Evolutionary conservation across 129 eudicot species (phyloP).

Genomic region (Tagetes erecta): DNA sequence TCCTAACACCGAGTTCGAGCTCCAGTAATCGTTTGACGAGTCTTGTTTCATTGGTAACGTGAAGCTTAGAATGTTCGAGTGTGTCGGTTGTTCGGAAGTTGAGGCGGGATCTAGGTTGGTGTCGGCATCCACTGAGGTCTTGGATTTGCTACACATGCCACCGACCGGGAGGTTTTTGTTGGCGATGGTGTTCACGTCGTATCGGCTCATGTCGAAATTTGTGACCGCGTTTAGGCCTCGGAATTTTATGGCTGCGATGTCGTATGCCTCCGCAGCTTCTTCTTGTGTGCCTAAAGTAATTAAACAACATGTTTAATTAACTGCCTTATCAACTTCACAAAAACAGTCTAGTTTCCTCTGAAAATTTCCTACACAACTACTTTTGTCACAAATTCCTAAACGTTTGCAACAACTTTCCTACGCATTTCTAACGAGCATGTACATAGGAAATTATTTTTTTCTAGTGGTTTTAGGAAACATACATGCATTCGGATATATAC

Average conservation of each 20-base stretch:
- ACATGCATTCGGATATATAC: too few relatives aligned
- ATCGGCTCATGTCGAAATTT: conserved; percentile 88
- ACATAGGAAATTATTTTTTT: too few relatives aligned
- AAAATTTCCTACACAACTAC: too few relatives aligned
- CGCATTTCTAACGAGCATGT: too few relatives aligned
- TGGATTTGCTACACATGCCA: conserved; percentile 53
- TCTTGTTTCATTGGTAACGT: conserved; percentile 58
- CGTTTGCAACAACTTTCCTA: too few relatives aligned
- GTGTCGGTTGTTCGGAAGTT: conserved; percentile 26
- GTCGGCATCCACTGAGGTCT: conserved; percentile 36
- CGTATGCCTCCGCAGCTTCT: conserved; percentile 95
- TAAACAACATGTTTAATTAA: background rate
- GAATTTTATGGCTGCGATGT: conserved; percentile 88
- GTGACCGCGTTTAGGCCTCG: conserved; percentile 87
- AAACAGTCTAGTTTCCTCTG: too few relatives aligned
- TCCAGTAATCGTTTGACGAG: conserved; percentile 44
- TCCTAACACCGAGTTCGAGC: conserved; percentile 27
- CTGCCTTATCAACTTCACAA: too few relatives aligned
- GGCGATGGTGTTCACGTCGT: conserved; percentile 74
- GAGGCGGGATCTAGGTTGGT: conserved; percentile 32
- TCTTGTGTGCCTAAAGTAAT: conserved; percentile 70
- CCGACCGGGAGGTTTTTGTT: conserved; percentile 73
- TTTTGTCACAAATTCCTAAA: too few relatives aligned
- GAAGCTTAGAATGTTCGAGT: conserved; percentile 36
- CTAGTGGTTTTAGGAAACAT: too few relatives aligned